A percentile compares a stretch with the other conserved stretches of the same genome.
Conservation (phyloP, 495 filamentous ascomycete genomes). For the Tuber umbilicatum region DNA sequence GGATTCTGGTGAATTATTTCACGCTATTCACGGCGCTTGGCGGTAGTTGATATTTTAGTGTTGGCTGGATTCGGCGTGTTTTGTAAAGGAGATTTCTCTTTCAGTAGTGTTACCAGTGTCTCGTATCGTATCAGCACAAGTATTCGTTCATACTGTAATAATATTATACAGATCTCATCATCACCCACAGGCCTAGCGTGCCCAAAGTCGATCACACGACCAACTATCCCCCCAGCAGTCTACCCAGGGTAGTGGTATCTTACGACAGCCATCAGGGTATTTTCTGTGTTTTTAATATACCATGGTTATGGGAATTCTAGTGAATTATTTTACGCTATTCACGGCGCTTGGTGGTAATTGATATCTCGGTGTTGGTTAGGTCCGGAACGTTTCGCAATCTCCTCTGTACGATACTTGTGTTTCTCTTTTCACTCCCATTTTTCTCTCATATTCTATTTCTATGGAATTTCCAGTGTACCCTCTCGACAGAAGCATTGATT, state of each 20-base stretch:
- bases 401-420: not conserved
- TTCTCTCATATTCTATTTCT: not conserved
- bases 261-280: too few relatives aligned
- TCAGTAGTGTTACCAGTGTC: not conserved
- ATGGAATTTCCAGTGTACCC: too few relatives aligned
- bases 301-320: not conserved
- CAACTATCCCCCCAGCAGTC: not conserved
- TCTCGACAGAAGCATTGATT: too few relatives aligned
- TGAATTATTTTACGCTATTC: not conserved
- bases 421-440: not conserved
- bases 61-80: not conserved
- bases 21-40: too few relatives aligned
- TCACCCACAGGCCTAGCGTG: too few relatives aligned
- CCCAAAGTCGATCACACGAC: not conserved
- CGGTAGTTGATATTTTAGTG: too few relatives aligned
- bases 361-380: not conserved
- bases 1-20: too few relatives aligned
- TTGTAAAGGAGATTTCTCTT: not conserved
- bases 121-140: not conserved
- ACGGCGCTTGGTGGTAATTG: not conserved
- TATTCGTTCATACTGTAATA: not conserved
- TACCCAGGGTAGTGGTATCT: too few relatives aligned
- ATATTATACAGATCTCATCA: too few relatives aligned
- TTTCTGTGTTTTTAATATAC: too few relatives aligned
- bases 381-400: not conserved